These are phyloP conservation scores for Rhizopogon salebrosus DNA, from an alignment of 768 basidiomycete genomes.

Conservation along the genomic window DNA sequence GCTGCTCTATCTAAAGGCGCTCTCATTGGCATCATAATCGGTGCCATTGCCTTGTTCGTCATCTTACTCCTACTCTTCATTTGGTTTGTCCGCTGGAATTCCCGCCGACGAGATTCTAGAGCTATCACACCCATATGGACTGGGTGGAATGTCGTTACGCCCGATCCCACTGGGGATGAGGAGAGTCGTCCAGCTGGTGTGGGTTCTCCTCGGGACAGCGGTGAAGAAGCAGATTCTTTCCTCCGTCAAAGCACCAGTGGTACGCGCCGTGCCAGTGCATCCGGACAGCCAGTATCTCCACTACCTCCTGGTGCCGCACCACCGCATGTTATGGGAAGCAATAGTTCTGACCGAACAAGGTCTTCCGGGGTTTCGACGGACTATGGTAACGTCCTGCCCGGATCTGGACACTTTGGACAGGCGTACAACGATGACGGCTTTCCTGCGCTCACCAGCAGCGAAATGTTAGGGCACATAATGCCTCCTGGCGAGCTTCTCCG, in stretches of 20 bases:
- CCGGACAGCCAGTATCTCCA: conserved; percentile 17
- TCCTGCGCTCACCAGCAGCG: conserved; percentile 25
- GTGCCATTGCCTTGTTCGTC: conserved; percentile 52
- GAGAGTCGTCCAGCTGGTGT: conserved; percentile 47
- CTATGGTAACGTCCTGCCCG: conserved; percentile 27
- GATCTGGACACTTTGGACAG: conserved; percentile 27
- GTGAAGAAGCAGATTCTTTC: conserved; percentile 67
- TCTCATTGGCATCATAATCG: conserved; percentile 34
- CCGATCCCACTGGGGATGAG: conserved; percentile 16
- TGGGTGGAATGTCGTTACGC: conserved; percentile 41
- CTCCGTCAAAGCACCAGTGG: conserved; percentile 34
- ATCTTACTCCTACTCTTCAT: conserved; percentile 45
- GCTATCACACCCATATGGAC: conserved; percentile 31
- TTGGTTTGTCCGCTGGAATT: conserved; percentile 28
- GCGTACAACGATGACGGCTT: conserved; percentile 21
- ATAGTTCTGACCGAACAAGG: conserved; percentile 31
- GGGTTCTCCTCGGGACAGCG: conserved; percentile 63
- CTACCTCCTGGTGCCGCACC: conserved; percentile 30
- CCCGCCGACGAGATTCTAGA: conserved; percentile 12
- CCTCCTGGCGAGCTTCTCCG: conserved; percentile 30
- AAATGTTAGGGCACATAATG: conserved; percentile 30
- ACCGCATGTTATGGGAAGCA: conserved; percentile 32
- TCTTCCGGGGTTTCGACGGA: conserved; percentile 36
- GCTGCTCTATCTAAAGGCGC: conserved; percentile 26
- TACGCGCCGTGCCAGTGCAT: conserved; percentile 9